Conservation (phyloP, 352 stramenopile species). For the Pelagophyceae sp. region DNA sequence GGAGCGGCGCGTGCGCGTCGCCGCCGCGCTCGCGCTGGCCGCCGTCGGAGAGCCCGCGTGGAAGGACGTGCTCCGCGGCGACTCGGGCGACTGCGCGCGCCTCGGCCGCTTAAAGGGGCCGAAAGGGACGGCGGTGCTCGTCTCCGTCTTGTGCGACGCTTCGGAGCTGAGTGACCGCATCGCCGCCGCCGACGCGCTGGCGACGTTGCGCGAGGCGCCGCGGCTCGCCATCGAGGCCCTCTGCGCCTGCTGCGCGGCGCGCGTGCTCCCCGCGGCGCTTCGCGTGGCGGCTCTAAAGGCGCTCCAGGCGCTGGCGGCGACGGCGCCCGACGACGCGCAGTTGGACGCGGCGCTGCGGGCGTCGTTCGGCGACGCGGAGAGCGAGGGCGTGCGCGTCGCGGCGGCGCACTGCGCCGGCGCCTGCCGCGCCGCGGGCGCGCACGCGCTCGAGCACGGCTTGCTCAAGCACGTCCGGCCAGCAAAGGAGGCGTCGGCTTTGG, state of each 20-base stretch:
- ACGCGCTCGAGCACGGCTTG: not conserved
- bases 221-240: not conserved
- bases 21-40: not conserved
- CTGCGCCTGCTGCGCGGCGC: not conserved
- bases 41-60: not conserved
- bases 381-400: not conserved
- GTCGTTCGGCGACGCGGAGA: constrained; percentile 3
- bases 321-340: not conserved
- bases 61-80: not conserved
- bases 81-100: not conserved
- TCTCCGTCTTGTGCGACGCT: constrained; percentile 13
- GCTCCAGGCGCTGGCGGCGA: not conserved
- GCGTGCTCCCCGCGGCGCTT: not conserved
- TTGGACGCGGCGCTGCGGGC: not conserved
- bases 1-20: not conserved
- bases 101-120: not conserved
- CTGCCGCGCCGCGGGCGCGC: not conserved
- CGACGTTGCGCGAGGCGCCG: not conserved
- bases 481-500: not conserved
- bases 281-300: not conserved
- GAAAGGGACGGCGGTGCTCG: constrained; percentile 1
- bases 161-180: not conserved
- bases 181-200: constrained; percentile 5
- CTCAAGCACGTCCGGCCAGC: not conserved
- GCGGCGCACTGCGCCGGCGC: not conserved